These are phyloP conservation scores for Penicillium arizonense DNA, from an alignment of 495 filamentous ascomycete species.

Conservation along the genomic window DNA sequence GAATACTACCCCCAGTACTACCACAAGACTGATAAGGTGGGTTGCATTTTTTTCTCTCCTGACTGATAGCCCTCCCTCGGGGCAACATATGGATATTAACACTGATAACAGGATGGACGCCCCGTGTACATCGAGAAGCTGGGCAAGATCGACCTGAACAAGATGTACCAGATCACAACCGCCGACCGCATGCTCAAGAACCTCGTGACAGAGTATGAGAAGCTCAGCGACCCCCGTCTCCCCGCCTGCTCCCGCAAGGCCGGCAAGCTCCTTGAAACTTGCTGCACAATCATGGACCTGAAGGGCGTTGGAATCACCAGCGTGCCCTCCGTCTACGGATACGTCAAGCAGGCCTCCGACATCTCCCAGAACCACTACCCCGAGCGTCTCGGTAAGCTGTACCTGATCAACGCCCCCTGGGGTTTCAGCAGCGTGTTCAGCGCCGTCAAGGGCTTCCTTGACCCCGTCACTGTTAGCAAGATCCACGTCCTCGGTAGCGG, in stretches of 20 bases:
- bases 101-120: conserved; percentile 72
- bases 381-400: conserved; percentile 83
- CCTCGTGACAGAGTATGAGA: conserved; percentile 96
- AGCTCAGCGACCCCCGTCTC: conserved; percentile 84
- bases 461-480: conserved; percentile 94
- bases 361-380: conserved; percentile 99
- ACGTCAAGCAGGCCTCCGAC: conserved; percentile 73
- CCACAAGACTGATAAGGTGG: conserved; percentile 96
- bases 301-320: conserved; percentile 87
- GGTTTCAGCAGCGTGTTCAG: conserved; percentile 81
- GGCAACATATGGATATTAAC: conserved; percentile 7
- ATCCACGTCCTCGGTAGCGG: conserved; percentile 83
- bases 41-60: conserved; percentile 3
- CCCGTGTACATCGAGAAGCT: conserved; percentile 96
- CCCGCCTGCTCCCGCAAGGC: conserved; percentile 94
- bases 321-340: conserved; percentile 78
- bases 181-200: conserved; percentile 93
- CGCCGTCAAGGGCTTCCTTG: conserved; percentile 86
- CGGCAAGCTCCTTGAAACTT: conserved; percentile 88
- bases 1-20: conserved; percentile 98
- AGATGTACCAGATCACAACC: conserved; percentile 92
- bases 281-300: conserved; percentile 94
- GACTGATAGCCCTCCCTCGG: neutral
- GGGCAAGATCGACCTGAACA: conserved; percentile 85
- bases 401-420: conserved; percentile 97